Evolutionary conservation across 495 filamentous ascomycete genomes (phyloP), one percentile per base, ranked within the genome.

Genomic region (Diplogelasinospora grovesii): DNA sequence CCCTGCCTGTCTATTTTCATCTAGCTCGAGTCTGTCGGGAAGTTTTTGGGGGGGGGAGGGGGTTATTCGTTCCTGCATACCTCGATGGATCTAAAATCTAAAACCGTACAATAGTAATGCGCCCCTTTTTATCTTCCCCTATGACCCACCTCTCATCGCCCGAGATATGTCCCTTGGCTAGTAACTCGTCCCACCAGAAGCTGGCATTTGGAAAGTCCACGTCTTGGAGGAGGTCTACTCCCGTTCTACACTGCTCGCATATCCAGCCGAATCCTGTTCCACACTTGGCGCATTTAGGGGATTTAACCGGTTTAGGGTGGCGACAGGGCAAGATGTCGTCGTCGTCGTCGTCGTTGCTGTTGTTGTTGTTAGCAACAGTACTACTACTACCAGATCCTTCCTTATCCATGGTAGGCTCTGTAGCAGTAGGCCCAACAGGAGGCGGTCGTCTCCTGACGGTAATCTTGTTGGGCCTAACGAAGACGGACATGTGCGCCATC

Each of bases 101-200:
- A 39, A 83, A 83, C 33, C 71, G 46, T 44, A 75, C 60, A 39
- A 83, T 52, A 0, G 77, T 73, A 30, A 83, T 55, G 34, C 68
- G 66, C 22, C 72, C 64, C 8, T 57, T 52, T 2, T 52, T 40
- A 46, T 78, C 78, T 56, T 82, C 75, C 4, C 81, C 80, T 8
- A 83, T 48, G 13, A 83, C 30, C 67, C 79, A 83, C 20, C 72
- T 52, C 53, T 85, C 81, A 46, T 78, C 75, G 0, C 80, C 81
- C 31, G 56, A 66, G 18, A 85, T 73, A 46, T 67, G 72, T 3
- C 78, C 79, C 46, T 66, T 70, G 0, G 52, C 66, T 11, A 73
- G 47, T 14, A 85, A 55, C 46, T 79, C 64, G n/a, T n/a, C n/a
- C n/a, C 49, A 46, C 55, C 72, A 75, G 31, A 75, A n/a, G n/a